These are phyloP conservation scores for Picocystis sp. DNA, from an alignment of 163 green algal species.

Conservation along the genomic window DNA sequence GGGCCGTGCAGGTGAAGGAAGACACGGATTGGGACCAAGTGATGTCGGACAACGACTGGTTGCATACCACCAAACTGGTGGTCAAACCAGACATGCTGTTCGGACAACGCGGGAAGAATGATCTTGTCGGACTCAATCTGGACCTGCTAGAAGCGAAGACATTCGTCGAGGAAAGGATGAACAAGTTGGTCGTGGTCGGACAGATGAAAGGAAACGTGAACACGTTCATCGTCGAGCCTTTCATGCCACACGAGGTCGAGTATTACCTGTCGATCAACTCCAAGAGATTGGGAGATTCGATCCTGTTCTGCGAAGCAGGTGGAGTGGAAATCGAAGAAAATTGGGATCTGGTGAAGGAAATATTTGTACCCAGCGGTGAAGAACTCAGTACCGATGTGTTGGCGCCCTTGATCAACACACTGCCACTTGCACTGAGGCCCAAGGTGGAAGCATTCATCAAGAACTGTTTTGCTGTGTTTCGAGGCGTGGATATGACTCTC, in stretches of 20 bases:
- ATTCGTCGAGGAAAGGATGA: slow-evolving; percentile 54
- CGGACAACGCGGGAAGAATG: slow-evolving; percentile 83
- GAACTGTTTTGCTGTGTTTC: slow-evolving; percentile 33
- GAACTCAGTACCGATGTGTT: slow-evolving; percentile 25
- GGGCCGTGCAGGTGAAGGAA: slow-evolving; percentile 47
- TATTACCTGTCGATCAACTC: slow-evolving; percentile 55
- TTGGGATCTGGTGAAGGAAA: slow-evolving; percentile 64
- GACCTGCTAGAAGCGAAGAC: slow-evolving; percentile 33
- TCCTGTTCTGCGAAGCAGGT: slow-evolving; percentile 55
- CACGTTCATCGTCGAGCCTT: slow-evolving; percentile 86
- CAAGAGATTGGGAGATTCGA: slow-evolving; percentile 29
- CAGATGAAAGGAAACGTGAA: slow-evolving; percentile 33
- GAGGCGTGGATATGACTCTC: slow-evolving; percentile 74
- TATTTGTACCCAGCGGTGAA: slow-evolving; percentile 36
- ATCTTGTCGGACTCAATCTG: slow-evolving; percentile 81
- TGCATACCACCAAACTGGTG: slow-evolving; percentile 46
- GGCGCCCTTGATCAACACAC: slow-evolving; percentile 46
- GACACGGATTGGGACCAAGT: slow-evolving; percentile 33
- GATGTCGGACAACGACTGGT: slow-evolving; percentile 33
- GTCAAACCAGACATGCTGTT: slow-evolving; percentile 95
- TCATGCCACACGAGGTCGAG: slow-evolving; percentile 70
- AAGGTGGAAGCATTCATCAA: slow-evolving; percentile 60
- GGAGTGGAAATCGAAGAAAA: slow-evolving; percentile 88
- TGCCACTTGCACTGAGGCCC: slow-evolving; percentile 49
- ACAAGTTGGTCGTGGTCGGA: slow-evolving; percentile 26